Evolutionary conservation across 176 grass and related monocot species (phyloP).

Genomic region (Eremochloa ophiuroides): DNA sequence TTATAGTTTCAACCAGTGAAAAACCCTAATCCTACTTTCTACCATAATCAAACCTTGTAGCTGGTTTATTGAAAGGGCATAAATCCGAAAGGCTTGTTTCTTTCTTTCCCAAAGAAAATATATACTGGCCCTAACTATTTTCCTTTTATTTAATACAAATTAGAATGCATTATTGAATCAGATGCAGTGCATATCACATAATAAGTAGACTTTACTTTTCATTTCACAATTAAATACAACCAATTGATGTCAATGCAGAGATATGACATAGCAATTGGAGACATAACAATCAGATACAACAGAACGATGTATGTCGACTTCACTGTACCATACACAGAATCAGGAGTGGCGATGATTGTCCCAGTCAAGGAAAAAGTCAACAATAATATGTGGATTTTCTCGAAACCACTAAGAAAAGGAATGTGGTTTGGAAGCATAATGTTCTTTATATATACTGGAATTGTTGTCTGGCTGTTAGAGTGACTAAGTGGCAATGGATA

Average conservation of each 20-base stretch:
- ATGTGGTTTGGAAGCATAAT: slow-evolving; percentile 31
- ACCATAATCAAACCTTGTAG: background rate
- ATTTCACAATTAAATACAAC: background rate
- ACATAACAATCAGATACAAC: slow-evolving; percentile 40
- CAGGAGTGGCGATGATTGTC: slow-evolving; percentile 47
- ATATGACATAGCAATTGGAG: slow-evolving; percentile 34
- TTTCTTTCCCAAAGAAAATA: background rate
- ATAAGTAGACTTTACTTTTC: background rate
- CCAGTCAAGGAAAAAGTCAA: slow-evolving; percentile 16
- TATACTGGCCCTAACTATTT: background rate
- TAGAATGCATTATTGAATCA: background rate
- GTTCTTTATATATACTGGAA: slow-evolving; percentile 45
- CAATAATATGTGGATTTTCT: slow-evolving; percentile 33
- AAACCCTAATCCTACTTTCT: background rate
- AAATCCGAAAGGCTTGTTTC: background rate
- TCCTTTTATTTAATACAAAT: background rate
- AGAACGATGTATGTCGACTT: slow-evolving; percentile 48
- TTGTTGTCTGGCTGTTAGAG: slow-evolving; percentile 46
- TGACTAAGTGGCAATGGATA: background rate
- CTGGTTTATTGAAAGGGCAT: background rate
- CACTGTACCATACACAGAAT: slow-evolving; percentile 44
- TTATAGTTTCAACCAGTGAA: background rate
- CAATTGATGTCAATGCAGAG: background rate
- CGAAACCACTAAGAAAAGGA: slow-evolving; percentile 23
- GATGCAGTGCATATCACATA: background rate